Evolutionary conservation across 2,329 filamentous ascomycete genomes (phyloP).

Genomic region (Coniochaeta sp.): DNA sequence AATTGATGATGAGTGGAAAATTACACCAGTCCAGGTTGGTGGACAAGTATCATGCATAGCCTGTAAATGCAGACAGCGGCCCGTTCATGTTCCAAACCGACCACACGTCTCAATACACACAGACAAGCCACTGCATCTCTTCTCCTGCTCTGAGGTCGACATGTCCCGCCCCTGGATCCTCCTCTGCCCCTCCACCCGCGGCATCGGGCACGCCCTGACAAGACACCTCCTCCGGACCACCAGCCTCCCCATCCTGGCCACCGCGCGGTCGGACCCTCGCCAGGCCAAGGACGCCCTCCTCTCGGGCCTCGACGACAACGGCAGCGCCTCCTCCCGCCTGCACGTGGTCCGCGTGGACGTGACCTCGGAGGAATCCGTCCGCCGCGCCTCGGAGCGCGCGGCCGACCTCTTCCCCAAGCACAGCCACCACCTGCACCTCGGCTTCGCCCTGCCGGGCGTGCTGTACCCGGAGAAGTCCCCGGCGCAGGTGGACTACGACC

Average conservation of each 20-base stretch:
- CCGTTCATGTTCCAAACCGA: neutral
- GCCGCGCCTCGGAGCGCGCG: slow-evolving; percentile 44
- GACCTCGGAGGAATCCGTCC: slow-evolving; percentile 55
- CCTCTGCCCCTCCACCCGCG: slow-evolving; percentile 38
- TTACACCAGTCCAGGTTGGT: no score
- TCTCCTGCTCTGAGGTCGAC: no score
- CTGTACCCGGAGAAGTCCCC: slow-evolving; percentile 68
- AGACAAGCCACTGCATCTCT: neutral
- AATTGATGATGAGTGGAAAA: no score
- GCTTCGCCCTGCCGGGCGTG: slow-evolving; percentile 63
- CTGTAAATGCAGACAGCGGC: neutral
- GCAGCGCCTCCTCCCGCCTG: slow-evolving; percentile 23
- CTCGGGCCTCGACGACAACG: slow-evolving; percentile 16
- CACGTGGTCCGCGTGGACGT: slow-evolving; percentile 36
- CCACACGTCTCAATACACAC: neutral
- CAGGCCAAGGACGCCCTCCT: slow-evolving; percentile 27
- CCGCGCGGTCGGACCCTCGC: slow-evolving; percentile 29
- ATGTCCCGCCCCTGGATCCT: slow-evolving; percentile 45
- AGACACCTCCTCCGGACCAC: slow-evolving; percentile 39
- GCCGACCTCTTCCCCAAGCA: slow-evolving; percentile 41
- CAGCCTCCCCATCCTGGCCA: slow-evolving; percentile 38
- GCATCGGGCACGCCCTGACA: slow-evolving; percentile 41
- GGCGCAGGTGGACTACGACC: slow-evolving; percentile 51
- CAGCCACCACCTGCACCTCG: slow-evolving; percentile 57
- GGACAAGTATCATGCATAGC: no score